Evolutionary conservation across 2,329 filamentous ascomycete genomes (phyloP).

Genomic region (Colletotrichum australisinense): DNA sequence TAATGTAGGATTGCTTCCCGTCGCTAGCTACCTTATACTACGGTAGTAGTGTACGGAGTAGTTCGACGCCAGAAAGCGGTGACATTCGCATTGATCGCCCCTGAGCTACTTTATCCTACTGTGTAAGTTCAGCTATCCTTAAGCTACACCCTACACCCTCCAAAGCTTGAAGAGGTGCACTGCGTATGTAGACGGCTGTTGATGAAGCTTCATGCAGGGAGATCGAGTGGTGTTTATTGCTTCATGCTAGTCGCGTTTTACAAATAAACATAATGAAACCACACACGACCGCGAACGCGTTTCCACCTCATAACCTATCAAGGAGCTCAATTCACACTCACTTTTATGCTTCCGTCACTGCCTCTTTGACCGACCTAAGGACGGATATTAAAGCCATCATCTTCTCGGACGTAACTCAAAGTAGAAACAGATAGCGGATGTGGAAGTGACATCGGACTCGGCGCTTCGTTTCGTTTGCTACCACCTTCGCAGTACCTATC

Average conservation of each 20-base stretch:
- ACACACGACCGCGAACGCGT: slow-evolving; percentile 17
- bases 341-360: neutral
- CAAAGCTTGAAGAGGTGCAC: neutral
- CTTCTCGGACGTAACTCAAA: neutral
- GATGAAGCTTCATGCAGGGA: neutral
- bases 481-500: too few species aligned
- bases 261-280: slow-evolving; percentile 15
- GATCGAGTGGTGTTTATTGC: slow-evolving; percentile 11
- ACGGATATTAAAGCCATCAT: neutral
- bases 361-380: neutral
- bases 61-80: neutral
- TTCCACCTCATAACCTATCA: neutral
- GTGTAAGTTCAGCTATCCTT: neutral
- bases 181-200: neutral
- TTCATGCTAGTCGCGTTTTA: slow-evolving; percentile 25
- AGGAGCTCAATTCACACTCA: neutral
- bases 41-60: too few species aligned
- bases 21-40: too few species aligned
- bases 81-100: neutral
- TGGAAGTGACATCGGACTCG: neutral
- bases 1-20: neutral
- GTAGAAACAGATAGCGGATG: neutral
- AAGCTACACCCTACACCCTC: neutral
- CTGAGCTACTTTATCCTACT: neutral
- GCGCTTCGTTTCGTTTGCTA: neutral